Conservation (phyloP, 208 protist species). For the Herpetomonas tarakana region DNA sequence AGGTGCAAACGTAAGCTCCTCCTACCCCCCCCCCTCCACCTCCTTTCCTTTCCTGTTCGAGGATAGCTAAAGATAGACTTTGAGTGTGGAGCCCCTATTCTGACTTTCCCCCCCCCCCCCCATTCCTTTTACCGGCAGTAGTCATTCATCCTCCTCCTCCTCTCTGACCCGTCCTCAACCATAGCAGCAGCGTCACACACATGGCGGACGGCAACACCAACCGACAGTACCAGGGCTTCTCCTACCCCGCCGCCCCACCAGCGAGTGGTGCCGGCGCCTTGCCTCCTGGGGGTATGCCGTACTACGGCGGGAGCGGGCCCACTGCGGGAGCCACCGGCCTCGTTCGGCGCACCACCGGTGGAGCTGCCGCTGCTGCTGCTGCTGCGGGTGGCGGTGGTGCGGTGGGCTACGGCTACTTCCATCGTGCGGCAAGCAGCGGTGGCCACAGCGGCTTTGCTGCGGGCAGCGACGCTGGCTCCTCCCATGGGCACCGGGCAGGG, state of each 20-base stretch:
- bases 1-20: too few species aligned
- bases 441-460: constrained; percentile 32
- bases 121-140: too few species aligned
- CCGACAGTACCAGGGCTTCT: constrained; percentile 23
- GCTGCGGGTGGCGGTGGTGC: not conserved
- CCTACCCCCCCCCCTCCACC: too few species aligned
- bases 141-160: too few species aligned
- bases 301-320: constrained; percentile 7
- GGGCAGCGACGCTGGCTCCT: constrained; percentile 36
- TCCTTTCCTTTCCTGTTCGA: too few species aligned
- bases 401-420: constrained; percentile 44
- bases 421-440: constrained; percentile 31
- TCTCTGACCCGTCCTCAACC: too few species aligned
- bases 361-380: not conserved
- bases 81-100: too few species aligned
- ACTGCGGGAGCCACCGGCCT: constrained; percentile 18
- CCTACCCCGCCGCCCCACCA: constrained; percentile 10
- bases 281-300: constrained; percentile 4
- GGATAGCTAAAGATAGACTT: too few species aligned
- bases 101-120: too few species aligned
- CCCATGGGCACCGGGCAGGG: not conserved
- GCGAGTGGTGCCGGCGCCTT: not conserved
- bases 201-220: not conserved
- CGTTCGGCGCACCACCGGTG: constrained; percentile 19
- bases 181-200: too few species aligned